Base-by-base conservation (phyloP, 495 filamentous ascomycete genomes). In the Penicillium canescens region DNA sequence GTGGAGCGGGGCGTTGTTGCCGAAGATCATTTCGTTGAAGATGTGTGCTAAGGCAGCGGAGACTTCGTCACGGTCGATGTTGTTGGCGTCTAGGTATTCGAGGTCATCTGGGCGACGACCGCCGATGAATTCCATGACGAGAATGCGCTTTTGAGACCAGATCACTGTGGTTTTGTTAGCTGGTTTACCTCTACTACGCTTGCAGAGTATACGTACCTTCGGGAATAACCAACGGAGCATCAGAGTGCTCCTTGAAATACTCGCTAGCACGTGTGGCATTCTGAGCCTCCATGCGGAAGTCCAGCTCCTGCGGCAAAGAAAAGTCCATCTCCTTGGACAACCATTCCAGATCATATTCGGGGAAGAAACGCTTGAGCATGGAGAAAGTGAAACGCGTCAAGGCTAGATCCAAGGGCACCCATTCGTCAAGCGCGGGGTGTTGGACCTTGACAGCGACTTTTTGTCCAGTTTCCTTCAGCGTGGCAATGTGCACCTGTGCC, bases 11-110 rank as follows among this genome's bases (percentile, higher is more conserved):
- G 94, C 92, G 54, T 86, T 77, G 42, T 86, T 84, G 26, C 94
- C 93, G 60, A 99, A 99, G 52, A 99, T 96, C 95, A 99, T 99
- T 68, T 96, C 92, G 75, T 99, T 99, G 80, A 99, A 99, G 50
- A 97, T 92, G 42, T 86, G 85, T 3, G 93, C 87, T 5, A 99
- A 73, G 0, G 93, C 88, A 0, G 95, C 94, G 6, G 92, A 95
- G 21, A 99, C 95, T 72, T 99, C 95, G 70, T 96, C 95, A 9
- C 95, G 86, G 68, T 93, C 87, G 65, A 99, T 97, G 47, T 81
- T 78, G 68, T 94, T 89, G 8, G 81, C 73, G 70, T 97, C 95
- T 3, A 98, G 76, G 69, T 85, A 98, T 8, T 78, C 82, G 3
- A 98, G 83, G 66, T 99, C 92, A 63, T 99, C 95, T 11, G 91